These are phyloP conservation scores for Coemansia sp. DNA, from an alignment of 192 early-diverging fungal genomes.

Conservation along the genomic window DNA sequence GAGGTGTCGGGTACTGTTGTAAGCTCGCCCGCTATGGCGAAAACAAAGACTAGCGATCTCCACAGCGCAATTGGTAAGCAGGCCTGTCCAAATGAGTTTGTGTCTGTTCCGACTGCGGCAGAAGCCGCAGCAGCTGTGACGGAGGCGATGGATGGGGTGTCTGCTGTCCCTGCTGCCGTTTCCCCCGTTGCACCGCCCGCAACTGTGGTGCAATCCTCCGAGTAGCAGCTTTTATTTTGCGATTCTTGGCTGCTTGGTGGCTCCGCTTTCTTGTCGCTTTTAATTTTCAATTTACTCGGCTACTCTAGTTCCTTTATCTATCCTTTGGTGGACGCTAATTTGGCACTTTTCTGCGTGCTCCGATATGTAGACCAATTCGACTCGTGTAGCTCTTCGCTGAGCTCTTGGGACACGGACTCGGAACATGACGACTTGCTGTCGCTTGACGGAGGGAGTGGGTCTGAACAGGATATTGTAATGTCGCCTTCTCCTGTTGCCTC, in stretches of 20 bases:
- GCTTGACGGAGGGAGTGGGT: neutral
- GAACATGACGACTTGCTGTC: slow-evolving; percentile 1
- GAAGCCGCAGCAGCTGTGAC: neutral
- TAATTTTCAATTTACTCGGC: neutral
- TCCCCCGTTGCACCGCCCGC: neutral
- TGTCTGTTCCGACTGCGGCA: neutral
- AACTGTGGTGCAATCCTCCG: neutral
- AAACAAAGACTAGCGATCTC: neutral
- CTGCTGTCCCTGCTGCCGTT: neutral
- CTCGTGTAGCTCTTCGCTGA: slow-evolving; percentile 33
- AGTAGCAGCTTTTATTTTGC: neutral
- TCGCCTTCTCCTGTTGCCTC: neutral
- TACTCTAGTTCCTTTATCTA: neutral
- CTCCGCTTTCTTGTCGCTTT: slow-evolving; percentile 5
- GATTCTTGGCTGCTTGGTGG: neutral
- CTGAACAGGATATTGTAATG: neutral
- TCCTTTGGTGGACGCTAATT: neutral
- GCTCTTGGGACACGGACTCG: slow-evolving; percentile 28
- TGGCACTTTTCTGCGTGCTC: neutral
- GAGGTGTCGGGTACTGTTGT: slow-evolving; percentile 3
- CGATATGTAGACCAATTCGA: slow-evolving; percentile 15
- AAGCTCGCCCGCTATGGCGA: neutral
- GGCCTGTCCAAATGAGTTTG: slow-evolving; percentile 9
- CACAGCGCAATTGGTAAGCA: slow-evolving; percentile 8
- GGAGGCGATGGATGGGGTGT: neutral